Base-by-base conservation (phyloP, 1,284 basidiomycete species). In the Cutaneotrichosporon mucoides region DNA sequence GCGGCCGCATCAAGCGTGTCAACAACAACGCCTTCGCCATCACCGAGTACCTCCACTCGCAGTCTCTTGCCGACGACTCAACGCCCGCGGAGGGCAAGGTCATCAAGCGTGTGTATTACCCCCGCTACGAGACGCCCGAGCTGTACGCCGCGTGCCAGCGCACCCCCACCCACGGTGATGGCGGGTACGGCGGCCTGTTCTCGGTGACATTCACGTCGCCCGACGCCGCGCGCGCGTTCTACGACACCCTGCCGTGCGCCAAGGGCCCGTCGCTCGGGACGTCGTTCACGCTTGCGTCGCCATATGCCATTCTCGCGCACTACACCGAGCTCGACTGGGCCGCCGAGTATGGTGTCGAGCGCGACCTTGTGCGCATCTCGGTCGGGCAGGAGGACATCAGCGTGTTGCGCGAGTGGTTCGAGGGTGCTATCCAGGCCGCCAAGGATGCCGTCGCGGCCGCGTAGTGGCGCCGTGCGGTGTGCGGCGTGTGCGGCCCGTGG, bases 251-350 rank as follows among this genome's bases (percentile, higher is more conserved):
- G 24, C 80, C 83, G 6, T 93, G 88, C 75, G 85, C 85, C 64
- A 99, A 98, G 76, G 96, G 95, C 1, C 96, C 95, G 0, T 90
- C 88, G 70, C 83, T 98, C 16, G 95, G 95, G 1, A 98, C 94
- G 40, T 97, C 93, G 81, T 96, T 98, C 76, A 98, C 95, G 1
- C 83, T 96, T 12, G 92, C 90, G 34, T 91, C 87, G 68, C 95
- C 95, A 24, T 99, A 93, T 75, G 89, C 92, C 3, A 87, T 99
- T 62, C 82, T 99, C 24, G 96, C 92, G 33, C 96, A 99, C 75
- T 98, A 88, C 68, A 74, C 80, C 3, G 96, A 99, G 78, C 79
- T 97, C 58, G 89, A 90, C 38, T 99, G 96, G 96, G 95, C 93
- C 5, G 86, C 84, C 36, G 76, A 81, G 62, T 93, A 85, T 75